Base-by-base conservation (phyloP, 176 grass and related monocot species). In the Coix lacrymajobi region DNA sequence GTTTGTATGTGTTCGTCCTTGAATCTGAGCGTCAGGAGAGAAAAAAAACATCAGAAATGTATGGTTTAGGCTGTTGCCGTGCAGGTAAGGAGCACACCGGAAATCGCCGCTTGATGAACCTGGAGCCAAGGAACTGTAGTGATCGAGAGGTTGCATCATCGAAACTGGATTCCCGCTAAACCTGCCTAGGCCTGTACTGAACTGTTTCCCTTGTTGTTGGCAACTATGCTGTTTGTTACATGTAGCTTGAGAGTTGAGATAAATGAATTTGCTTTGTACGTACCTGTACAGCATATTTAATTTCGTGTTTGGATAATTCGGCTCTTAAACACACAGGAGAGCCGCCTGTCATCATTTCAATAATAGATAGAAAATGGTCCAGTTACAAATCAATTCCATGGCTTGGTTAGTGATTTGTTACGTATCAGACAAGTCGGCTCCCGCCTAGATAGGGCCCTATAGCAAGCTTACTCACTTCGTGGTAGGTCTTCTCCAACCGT, bases 231-330 rank as follows among this genome's bases (percentile, higher is more conserved):
- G n/a, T n/a, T n/a, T n/a, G 20, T 60, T 37, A 3, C 62, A 13
- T 80, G 69, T 80, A 84, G 37, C 32, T 85, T 73, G n/a, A n/a
- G n/a, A n/a, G n/a, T n/a, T n/a, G 51, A 73, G 46, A 58, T 84
- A 61, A 80, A 28, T 37, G 51, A 56, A 15, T 52, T 69, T 80
- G 64, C 24, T 69, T 69, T 74, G 87, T 84, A n/a, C n/a, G n/a
- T n/a, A 75, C 75, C 3, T 89, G 81, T 89, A 84, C 30, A 84
- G n/a, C n/a, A n/a, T n/a, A n/a, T n/a, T n/a, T n/a, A 70, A 70
- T 77, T 69, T 41, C 12, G 48, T 58, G 11, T 43, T 44, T 11
- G 8, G 63, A 79, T 80, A 33, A 80, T 56, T 28, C 25, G n/a
- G n/a, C n/a, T n/a, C n/a, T n/a, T n/a, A n/a, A n/a, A n/a, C n/a